Conservation (phyloP, 164 flowering plant genomes). For the Tinospora cordifolia region DNA sequence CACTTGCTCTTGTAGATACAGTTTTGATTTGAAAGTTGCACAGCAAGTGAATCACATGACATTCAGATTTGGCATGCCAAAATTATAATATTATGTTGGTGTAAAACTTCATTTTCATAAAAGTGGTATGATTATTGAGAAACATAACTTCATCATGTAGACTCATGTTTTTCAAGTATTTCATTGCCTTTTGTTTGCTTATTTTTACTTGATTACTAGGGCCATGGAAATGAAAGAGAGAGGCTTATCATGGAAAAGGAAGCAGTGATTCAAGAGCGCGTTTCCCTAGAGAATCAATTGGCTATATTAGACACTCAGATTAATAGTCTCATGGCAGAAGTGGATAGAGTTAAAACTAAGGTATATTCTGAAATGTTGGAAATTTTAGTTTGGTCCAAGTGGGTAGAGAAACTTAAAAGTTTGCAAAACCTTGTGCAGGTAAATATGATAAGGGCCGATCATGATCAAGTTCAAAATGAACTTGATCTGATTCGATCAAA, state of each 20-base stretch:
- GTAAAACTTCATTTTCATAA: too few species aligned
- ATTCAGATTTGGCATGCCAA: too few species aligned
- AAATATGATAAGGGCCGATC: conserved; percentile 34
- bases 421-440: conserved; percentile 36
- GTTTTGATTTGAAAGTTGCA: too few species aligned
- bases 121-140: background rate
- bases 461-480: conserved; percentile 56
- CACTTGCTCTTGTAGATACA: too few species aligned
- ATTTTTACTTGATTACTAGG: conserved; percentile 30
- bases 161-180: background rate
- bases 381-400: background rate
- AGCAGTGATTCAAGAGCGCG: conserved; percentile 57
- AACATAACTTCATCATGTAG: background rate
- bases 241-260: conserved; percentile 89
- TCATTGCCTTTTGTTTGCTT: background rate
- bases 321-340: conserved; percentile 42
- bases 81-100: too few species aligned
- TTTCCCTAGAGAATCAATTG: conserved; percentile 63
- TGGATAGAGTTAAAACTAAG: conserved; percentile 49
- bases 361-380: conserved; percentile 24
- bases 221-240: conserved; percentile 77
- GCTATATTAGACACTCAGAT: conserved; percentile 45
- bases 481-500: conserved; percentile 50
- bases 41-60: too few species aligned
- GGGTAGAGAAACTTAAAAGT: background rate